A percentile compares a stretch with the other conserved stretches of the same genome.
phyloP scores from a whole-genome alignment of 1,139 yeast genomes.

The Debaryomyces fabryi region DNA sequence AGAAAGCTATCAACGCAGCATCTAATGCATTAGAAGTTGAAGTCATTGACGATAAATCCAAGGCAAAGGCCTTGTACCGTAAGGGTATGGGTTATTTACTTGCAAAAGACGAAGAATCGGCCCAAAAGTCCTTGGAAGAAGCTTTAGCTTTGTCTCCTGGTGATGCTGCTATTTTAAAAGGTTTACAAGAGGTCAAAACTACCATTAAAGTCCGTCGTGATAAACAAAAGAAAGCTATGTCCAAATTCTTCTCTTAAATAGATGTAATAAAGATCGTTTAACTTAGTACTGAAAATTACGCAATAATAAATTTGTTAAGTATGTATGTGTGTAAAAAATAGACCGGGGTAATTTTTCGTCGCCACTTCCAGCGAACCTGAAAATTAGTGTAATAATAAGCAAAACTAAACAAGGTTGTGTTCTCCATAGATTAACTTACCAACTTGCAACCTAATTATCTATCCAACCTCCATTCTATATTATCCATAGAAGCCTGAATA shows the following conservation, averaged over 20 bases:
- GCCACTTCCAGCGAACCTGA: conserved; percentile 14
- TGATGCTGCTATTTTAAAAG: conserved; percentile 74
- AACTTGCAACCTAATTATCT: conserved; percentile 5
- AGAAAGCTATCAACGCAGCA: conserved; percentile 61
- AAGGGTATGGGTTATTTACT: conserved; percentile 75
- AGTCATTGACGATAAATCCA: conserved; percentile 63
- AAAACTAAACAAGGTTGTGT: conserved; percentile 7
- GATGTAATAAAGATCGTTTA: neutral
- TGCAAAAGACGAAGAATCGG: conserved; percentile 70
- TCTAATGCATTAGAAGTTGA: conserved; percentile 67
- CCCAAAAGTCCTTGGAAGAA: conserved; percentile 63
- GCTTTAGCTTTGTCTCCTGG: conserved; percentile 70
- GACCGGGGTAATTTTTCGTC: conserved; percentile 13
- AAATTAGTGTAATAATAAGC: conserved; percentile 5
- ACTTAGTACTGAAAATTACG: conserved; percentile 10
- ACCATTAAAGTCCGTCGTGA: conserved; percentile 57
- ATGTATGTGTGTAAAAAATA: conserved; percentile 7
- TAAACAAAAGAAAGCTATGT: conserved; percentile 80
- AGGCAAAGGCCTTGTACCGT: conserved; percentile 84
- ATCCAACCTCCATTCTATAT: conserved; percentile 9
- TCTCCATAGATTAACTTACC: conserved; percentile 7
- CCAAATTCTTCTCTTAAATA: conserved; percentile 64
- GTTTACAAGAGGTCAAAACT: conserved; percentile 62
- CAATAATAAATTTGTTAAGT: neutral
- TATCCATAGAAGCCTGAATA: conserved; percentile 7